Percentiles rank a stretch among this genome's conserved stretches.
Conservation (phyloP, 116 monocot species). For the Cymodocea nodosa region DNA sequence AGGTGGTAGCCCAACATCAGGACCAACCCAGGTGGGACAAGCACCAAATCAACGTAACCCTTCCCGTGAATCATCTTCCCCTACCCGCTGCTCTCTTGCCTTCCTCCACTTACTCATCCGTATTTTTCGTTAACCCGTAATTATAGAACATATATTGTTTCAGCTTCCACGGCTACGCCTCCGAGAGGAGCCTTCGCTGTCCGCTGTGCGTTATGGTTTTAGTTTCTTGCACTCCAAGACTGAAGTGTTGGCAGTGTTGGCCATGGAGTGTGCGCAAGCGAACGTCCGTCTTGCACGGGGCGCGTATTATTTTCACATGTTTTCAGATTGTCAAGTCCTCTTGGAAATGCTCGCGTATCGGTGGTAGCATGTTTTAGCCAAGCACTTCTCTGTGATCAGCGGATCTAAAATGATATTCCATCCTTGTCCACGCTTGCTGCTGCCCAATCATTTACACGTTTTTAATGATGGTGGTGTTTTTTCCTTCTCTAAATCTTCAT, state of each 20-base stretch:
- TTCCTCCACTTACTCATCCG: not conserved
- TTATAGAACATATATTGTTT: not conserved
- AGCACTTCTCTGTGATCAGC: too few relatives aligned
- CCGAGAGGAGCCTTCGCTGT: not conserved
- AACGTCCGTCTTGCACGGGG: too few relatives aligned
- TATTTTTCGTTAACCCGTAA: not conserved
- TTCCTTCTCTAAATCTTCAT: too few relatives aligned
- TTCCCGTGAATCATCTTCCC: not conserved
- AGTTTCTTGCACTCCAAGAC: conserved; percentile 1
- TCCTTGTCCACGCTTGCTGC: too few relatives aligned
- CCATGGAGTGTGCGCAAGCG: too few relatives aligned
- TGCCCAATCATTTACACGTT: too few relatives aligned
- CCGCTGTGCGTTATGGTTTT: not conserved
- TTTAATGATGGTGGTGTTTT: too few relatives aligned
- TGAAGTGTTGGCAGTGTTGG: not conserved
- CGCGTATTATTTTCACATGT: too few relatives aligned
- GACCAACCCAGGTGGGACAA: conserved; percentile 46
- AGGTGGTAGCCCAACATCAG: conserved; percentile 70
- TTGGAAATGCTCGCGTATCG: too few relatives aligned
- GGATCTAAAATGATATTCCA: too few relatives aligned
- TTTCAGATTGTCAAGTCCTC: too few relatives aligned
- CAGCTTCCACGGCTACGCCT: not conserved
- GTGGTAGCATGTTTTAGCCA: too few relatives aligned
- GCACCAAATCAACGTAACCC: conserved; percentile 36
- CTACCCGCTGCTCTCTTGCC: not conserved